Base-by-base conservation (phyloP, 2,329 filamentous ascomycete species). In the Ophiostoma sp. region DNA sequence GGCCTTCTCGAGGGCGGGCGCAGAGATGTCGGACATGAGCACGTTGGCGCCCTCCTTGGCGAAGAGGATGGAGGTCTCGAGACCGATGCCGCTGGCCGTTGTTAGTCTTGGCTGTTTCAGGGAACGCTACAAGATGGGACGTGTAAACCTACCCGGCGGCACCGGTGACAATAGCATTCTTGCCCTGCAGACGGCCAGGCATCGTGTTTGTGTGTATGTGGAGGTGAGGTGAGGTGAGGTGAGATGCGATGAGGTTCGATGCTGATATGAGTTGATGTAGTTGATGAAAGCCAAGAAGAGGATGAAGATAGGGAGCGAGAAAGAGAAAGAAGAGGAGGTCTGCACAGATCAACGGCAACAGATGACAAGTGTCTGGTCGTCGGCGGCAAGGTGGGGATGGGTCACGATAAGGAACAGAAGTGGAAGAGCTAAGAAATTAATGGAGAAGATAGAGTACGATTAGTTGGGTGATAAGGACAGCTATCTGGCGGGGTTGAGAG, bases 51-150 rank as follows among this genome's bases (percentile, higher is more conserved):
- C 93, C 81, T 97, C 93, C 72, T 90, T 90, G 70, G 89, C 89
- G 76, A 97, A 96, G 69, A 97, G 89, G 73, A 97, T 93, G 68
- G 86, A 86, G 2, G 93, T 97, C 81, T 97, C 93, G 65, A 97
- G 89, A 73, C 93, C 93, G 75, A 97, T 97, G 75, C 93, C 93
- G 75, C 93, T 93, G 75, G 36, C 36, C 9, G 6, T 41, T 7
- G 40, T 41, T 18, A 36, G 45, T 16, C 7, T 49, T 16, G 16
- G 47, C 18, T n/a, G 6, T 47, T 49, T 49, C 27, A 27, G 27
- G 27, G 27, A 18, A 6, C 3, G 18, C 14, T 16, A 38, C 27
- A 60, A 4, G 9, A 60, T 18, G n/a, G n/a, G 52, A 38, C 52
- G 47, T 40, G 27, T 18, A 8, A 14, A 81, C 87, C 79, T 85